Evolutionary conservation across 768 basidiomycete species (phyloP).

Genomic region (Xerocomellus chrysenteron): DNA sequence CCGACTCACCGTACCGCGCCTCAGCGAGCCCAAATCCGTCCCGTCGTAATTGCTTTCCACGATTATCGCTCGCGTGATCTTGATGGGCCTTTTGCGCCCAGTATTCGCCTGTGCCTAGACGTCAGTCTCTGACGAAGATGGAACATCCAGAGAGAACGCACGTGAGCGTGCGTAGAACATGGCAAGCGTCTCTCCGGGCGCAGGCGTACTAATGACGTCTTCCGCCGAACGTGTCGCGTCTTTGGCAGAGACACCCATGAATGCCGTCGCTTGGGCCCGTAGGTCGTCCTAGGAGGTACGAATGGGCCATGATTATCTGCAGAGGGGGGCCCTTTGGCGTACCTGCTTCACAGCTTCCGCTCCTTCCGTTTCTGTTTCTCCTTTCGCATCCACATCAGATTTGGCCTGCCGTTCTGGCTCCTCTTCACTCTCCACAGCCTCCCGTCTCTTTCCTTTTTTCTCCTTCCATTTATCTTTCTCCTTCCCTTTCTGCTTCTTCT

Average conservation of each 20-base stretch:
- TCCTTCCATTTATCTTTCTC: slow-evolving; percentile 5
- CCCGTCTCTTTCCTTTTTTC: slow-evolving; percentile 16
- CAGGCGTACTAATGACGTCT: slow-evolving; percentile 73
- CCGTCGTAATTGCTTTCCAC: slow-evolving; percentile 74
- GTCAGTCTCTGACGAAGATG: neutral
- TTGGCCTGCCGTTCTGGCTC: slow-evolving; percentile 7
- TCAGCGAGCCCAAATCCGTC: slow-evolving; percentile 79
- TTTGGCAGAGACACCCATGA: slow-evolving; percentile 67
- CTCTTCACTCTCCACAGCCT: slow-evolving; percentile 32
- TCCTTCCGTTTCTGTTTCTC: neutral
- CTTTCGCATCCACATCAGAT: neutral
- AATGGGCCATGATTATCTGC: neutral
- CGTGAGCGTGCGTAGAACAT: slow-evolving; percentile 81
- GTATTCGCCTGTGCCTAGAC: slow-evolving; percentile 54
- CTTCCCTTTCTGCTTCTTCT: slow-evolving; percentile 1
- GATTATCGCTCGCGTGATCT: slow-evolving; percentile 51
- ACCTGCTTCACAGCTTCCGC: slow-evolving; percentile 20
- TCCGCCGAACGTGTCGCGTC: slow-evolving; percentile 56
- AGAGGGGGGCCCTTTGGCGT: neutral
- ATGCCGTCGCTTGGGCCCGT: slow-evolving; percentile 43
- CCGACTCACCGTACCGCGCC: slow-evolving; percentile 58
- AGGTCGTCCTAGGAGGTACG: slow-evolving; percentile 35
- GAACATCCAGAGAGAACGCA: slow-evolving; percentile 34
- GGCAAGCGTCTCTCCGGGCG: slow-evolving; percentile 81
- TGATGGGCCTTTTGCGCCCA: slow-evolving; percentile 75